These are phyloP conservation scores for Zygotorulaspora florentina DNA, from an alignment of 805 yeast genomes.

Conservation along the genomic window DNA sequence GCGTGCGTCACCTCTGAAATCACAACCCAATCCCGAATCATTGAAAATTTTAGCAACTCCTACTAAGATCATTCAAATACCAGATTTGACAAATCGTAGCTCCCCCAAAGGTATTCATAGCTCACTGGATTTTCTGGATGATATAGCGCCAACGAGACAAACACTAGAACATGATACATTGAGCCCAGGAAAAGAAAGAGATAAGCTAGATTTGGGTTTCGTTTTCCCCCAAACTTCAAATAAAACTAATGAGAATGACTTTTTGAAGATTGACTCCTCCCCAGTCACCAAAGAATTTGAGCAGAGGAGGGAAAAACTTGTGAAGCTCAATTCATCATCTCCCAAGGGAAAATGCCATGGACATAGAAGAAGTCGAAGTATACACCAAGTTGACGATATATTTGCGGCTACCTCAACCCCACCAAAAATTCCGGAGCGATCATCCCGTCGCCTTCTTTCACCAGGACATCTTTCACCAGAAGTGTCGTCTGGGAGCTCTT, in stretches of 20 bases:
- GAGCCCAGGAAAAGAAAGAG: conserved; percentile 7
- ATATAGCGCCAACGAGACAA: neutral
- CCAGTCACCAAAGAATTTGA: conserved; percentile 16
- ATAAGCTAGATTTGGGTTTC: conserved; percentile 20
- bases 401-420: conserved; percentile 22
- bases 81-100: conserved; percentile 21
- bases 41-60: conserved; percentile 28
- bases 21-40: conserved; percentile 10
- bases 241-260: conserved; percentile 13
- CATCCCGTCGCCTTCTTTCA: conserved; percentile 11
- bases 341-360: conserved; percentile 18
- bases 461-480: neutral
- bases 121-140: conserved; percentile 25
- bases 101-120: conserved; percentile 19
- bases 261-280: conserved; percentile 15
- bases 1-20: neutral
- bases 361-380: conserved; percentile 33
- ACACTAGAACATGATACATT: neutral
- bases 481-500: neutral
- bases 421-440: conserved; percentile 20
- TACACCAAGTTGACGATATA: conserved; percentile 23
- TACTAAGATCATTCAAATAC: conserved; percentile 26
- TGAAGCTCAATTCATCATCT: conserved; percentile 8
- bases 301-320: conserved; percentile 21
- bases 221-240: conserved; percentile 22